Evolutionary conservation across 2,329 filamentous ascomycete genomes (phyloP).

Genomic region (Curvularia verruculosa): DNA sequence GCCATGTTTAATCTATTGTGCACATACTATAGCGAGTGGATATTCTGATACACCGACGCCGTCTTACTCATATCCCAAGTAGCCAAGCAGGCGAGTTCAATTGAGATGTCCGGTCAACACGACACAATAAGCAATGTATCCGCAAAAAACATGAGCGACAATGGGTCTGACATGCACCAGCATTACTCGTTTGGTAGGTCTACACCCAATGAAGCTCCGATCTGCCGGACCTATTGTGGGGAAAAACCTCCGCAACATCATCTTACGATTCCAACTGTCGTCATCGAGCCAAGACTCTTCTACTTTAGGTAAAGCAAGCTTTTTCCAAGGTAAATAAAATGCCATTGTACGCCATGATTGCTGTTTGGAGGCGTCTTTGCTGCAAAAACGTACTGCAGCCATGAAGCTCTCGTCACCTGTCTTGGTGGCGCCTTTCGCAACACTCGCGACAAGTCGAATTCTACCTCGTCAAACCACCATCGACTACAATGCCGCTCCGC

Average conservation of each 20-base stretch:
- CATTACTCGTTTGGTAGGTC: slow-evolving; percentile 9
- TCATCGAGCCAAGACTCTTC: slow-evolving; percentile 4
- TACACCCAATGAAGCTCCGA: not conserved
- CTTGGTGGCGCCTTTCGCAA: slow-evolving; percentile 7
- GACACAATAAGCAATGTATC: slow-evolving; percentile 1
- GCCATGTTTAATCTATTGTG: not conserved
- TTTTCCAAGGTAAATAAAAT: slow-evolving; percentile 4
- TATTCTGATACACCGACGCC: slow-evolving; percentile 30
- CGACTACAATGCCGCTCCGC: slow-evolving; percentile 27
- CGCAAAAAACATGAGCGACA: not conserved
- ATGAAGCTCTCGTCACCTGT: slow-evolving; percentile 11
- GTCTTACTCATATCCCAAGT: slow-evolving; percentile 42
- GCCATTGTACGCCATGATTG: not conserved
- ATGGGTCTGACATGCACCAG: slow-evolving; percentile 1
- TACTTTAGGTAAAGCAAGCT: not conserved
- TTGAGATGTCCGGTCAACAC: not conserved
- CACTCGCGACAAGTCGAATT: slow-evolving; percentile 7
- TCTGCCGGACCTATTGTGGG: slow-evolving; percentile 9
- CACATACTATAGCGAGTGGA: slow-evolving; percentile 9
- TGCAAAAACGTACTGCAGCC: not conserved
- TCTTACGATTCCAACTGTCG: slow-evolving; percentile 5
- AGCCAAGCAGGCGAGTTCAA: not conserved
- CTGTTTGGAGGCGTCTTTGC: not conserved
- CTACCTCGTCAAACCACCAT: slow-evolving; percentile 16
- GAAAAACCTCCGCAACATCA: slow-evolving; percentile 2